Base-by-base conservation (phyloP, 257 asterid species). In the Leonotis leonurus region DNA sequence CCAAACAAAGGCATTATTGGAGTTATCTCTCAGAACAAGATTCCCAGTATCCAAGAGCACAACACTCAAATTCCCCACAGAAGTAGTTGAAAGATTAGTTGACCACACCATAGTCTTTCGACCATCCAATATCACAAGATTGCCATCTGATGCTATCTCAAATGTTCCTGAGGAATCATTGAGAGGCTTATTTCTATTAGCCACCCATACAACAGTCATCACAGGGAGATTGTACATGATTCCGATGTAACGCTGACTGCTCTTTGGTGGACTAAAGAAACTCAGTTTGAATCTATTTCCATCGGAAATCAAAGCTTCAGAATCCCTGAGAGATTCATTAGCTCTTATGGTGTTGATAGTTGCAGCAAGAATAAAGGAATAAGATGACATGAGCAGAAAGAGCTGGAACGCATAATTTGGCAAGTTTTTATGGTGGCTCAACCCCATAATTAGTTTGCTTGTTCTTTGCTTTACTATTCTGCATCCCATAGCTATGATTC, bases 61-160 rank as follows among this genome's bases (percentile, higher is more conserved):
- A 21, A 77, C 86, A 17, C 70, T 60, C 3, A 70, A 24, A 64
- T 83, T 73, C 1, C 3, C 16, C 0, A 8, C 25, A 4, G 41
- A 17, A 12, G n/a, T n/a, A n/a, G 18, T 22, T 1, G 77, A 29
- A 1, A 61, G 25, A 52, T 67, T 67, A 8, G 85, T 55, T 0
- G 82, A 73, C 85, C 86, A 85, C 1, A 72, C 13, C 0, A 32
- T n/a, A 51, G 56, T 58, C 2, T 59, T 70, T 11, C 56, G 20
- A 41, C 82, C 80, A 54, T 83, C 73, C 44, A 65, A 25, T 30
- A 86, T 54, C 12, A 62, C 77, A 13, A 86, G 81, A 49, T 79
- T 81, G 6, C 87, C 87, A 18, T 54, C 61, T 3, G 30, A 27
- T 55, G 70, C 73, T 39, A 48, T 26, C 56, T 26, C 75, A 70